A percentile compares a stretch with the other conserved stretches of the same genome.
Conservation (phyloP, 305 asterid genomes). For the Ajuga reptans region DNA sequence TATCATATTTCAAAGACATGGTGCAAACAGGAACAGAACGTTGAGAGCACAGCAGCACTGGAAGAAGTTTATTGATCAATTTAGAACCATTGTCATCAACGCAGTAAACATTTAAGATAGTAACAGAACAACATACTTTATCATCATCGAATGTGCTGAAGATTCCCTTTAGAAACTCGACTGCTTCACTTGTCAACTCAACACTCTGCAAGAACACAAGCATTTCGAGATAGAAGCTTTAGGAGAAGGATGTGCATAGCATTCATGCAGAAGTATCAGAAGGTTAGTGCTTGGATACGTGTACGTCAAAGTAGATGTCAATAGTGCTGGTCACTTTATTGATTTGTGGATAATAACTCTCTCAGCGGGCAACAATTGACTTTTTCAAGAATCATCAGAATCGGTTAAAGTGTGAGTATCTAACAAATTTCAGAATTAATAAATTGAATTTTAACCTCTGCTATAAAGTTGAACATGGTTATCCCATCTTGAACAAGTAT, state of each 20-base stretch:
- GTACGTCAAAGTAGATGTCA: not conserved
- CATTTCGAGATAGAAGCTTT: not conserved
- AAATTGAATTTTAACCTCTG: not conserved
- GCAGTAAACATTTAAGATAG: constrained; percentile 11
- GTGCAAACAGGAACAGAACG: not conserved
- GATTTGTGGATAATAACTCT: constrained; percentile 9
- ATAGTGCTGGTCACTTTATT: not conserved
- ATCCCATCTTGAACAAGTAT: not conserved
- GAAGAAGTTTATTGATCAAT: not conserved
- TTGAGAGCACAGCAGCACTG: not conserved
- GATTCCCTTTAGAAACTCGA: constrained; percentile 87
- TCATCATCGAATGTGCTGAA: constrained; percentile 86
- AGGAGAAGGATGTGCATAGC: constrained; percentile 7
- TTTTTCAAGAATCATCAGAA: not conserved
- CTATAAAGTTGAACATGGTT: not conserved
- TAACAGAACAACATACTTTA: constrained; percentile 45
- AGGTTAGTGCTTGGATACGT: not conserved
- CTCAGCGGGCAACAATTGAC: not conserved
- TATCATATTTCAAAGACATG: not conserved
- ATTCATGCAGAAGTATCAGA: not conserved
- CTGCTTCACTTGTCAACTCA: constrained; percentile 94
- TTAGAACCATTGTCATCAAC: not conserved
- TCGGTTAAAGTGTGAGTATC: not conserved
- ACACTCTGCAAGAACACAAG: constrained; percentile 60
- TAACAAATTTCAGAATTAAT: not conserved